Conservation (phyloP, 768 basidiomycete species). For the Phaeotremella fagi region DNA sequence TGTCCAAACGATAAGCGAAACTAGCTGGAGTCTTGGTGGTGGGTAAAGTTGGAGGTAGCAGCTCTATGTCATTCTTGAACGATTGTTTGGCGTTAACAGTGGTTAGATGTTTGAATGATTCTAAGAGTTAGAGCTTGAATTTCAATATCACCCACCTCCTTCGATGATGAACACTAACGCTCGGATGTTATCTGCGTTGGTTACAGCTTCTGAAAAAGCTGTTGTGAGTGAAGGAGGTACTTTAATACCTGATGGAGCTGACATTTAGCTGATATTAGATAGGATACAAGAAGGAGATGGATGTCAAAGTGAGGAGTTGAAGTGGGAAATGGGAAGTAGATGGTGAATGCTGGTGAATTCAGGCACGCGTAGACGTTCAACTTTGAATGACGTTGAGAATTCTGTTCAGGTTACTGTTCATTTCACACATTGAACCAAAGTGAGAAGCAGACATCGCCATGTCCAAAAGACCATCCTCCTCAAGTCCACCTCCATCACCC, state of each 20-base stretch:
- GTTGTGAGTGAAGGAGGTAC: constrained; percentile 34
- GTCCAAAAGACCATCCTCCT: constrained; percentile 1
- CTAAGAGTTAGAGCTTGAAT: constrained; percentile 11
- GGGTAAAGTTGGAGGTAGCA: constrained; percentile 33
- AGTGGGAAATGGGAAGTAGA: neutral
- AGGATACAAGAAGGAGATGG: neutral
- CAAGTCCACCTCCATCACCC: neutral
- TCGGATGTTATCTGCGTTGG: constrained; percentile 24
- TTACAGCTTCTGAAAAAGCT: constrained; percentile 31
- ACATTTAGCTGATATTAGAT: constrained; percentile 24
- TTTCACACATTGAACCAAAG: no score
- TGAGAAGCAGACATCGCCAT: no score
- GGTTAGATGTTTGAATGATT: constrained; percentile 33
- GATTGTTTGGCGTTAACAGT: constrained; percentile 28
- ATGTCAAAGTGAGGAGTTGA: neutral
- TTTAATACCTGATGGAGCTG: constrained; percentile 47
- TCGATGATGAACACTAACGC: constrained; percentile 45
- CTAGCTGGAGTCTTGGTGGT: constrained; percentile 41
- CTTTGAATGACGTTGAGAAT: neutral
- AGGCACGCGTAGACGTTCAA: neutral
- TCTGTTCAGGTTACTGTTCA: no score
- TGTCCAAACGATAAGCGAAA: constrained; percentile 43
- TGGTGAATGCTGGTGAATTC: neutral
- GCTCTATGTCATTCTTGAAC: constrained; percentile 40
- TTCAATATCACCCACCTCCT: constrained; percentile 31